These are phyloP conservation scores for Pseudogymnoascus sp. DNA, from an alignment of 2,329 filamentous ascomycete genomes.

Conservation along the genomic window DNA sequence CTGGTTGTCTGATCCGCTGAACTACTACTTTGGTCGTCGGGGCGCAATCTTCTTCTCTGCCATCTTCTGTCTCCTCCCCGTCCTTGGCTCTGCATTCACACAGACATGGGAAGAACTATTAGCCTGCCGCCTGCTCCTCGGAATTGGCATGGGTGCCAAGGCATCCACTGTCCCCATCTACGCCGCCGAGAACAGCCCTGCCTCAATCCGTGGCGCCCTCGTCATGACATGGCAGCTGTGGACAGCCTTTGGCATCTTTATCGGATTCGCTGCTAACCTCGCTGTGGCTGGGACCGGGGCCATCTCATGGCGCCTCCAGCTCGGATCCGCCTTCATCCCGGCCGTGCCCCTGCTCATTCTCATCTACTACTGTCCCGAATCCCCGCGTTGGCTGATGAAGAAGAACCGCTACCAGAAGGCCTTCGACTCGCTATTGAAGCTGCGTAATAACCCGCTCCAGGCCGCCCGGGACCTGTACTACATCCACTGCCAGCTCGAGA, in stretches of 20 bases:
- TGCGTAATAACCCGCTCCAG: constrained; percentile 50
- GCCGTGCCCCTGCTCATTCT: constrained; percentile 50
- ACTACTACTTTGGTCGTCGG: constrained; percentile 55
- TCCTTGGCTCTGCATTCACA: constrained; percentile 64
- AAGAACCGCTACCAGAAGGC: constrained; percentile 56
- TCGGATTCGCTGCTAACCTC: constrained; percentile 56
- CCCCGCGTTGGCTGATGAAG: constrained; percentile 59
- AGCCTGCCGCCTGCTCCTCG: constrained; percentile 62
- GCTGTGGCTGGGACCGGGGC: constrained; percentile 44
- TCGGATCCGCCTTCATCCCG: constrained; percentile 57
- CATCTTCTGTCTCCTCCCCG: constrained; percentile 62
- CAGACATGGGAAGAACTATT: constrained; percentile 68
- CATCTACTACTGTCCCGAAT: constrained; percentile 61
- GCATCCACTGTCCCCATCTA: constrained; percentile 65
- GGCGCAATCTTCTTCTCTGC: constrained; percentile 69
- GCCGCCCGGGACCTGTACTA: constrained; percentile 57
- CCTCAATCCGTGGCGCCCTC: constrained; percentile 62
- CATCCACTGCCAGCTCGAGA: constrained; percentile 55
- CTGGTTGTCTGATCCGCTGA: constrained; percentile 60
- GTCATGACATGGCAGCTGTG: constrained; percentile 80
- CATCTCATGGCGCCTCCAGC: constrained; percentile 54
- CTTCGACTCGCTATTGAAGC: constrained; percentile 45
- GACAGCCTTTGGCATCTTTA: constrained; percentile 55
- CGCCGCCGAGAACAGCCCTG: constrained; percentile 66
- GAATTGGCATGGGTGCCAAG: constrained; percentile 72